Percentiles rank a stretch among this genome's conserved stretches.
Conservation (phyloP, 768 basidiomycete genomes). For the Boletus bicolor region DNA sequence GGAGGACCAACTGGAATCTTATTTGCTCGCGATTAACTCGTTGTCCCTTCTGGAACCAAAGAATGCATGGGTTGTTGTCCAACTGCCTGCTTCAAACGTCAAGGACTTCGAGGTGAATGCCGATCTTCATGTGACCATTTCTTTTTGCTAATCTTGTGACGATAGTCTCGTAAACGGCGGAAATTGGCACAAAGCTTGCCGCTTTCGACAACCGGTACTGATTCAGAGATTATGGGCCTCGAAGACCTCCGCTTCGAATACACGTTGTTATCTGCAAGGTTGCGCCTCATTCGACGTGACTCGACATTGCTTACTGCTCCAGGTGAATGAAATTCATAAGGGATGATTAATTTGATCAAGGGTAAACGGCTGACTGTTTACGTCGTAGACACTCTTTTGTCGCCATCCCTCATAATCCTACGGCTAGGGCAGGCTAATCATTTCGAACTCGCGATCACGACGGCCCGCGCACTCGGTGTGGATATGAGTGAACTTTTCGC, state of each 20-base stretch:
- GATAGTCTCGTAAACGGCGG: constrained; percentile 65
- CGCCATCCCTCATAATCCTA: constrained; percentile 66
- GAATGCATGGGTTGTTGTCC: constrained; percentile 81
- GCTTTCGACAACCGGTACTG: constrained; percentile 60
- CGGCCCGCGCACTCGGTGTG: constrained; percentile 70
- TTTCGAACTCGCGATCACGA: constrained; percentile 76
- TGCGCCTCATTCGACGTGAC: constrained; percentile 71
- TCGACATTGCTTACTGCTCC: constrained; percentile 56
- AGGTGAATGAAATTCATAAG: constrained; percentile 46
- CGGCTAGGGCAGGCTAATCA: constrained; percentile 74
- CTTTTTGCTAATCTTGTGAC: constrained; percentile 16
- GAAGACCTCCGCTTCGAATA: constrained; percentile 78
- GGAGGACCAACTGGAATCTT: constrained; percentile 74
- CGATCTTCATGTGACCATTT: constrained; percentile 17
- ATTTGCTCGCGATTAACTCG: constrained; percentile 85
- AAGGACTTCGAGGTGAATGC: constrained; percentile 44
- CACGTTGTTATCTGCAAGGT: constrained; percentile 68
- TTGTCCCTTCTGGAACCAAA: constrained; percentile 77
- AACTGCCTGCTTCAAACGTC: constrained; percentile 44
- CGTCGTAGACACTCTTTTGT: constrained; percentile 48
- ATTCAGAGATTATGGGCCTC: constrained; percentile 75
- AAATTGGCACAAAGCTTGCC: constrained; percentile 76
- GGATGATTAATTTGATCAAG: constrained; percentile 9
- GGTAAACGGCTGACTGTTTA: constrained; percentile 20
- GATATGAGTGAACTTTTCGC: constrained; percentile 89